Evolutionary conservation across 331 rosid species (phyloP).

Genomic region (Malus hybrid): DNA sequence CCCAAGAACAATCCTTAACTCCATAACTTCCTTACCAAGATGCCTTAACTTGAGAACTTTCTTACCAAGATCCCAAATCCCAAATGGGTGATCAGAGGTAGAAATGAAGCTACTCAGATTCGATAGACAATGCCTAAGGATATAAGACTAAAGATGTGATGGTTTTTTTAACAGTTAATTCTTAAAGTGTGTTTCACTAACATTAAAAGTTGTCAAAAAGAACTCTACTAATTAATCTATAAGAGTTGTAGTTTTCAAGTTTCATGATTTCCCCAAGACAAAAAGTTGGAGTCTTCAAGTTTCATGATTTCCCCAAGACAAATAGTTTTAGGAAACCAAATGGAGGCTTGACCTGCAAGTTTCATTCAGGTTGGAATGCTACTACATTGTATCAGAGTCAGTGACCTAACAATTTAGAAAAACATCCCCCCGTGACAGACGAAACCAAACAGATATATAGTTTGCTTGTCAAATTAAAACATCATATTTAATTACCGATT

Average conservation of each 20-base stretch:
- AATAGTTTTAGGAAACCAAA: neutral
- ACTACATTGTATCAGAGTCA: slow-evolving; percentile 7
- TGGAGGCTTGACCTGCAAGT: neutral
- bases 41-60: too few relatives aligned
- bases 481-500: slow-evolving; percentile 9
- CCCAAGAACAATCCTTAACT: too few relatives aligned
- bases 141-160: too few relatives aligned
- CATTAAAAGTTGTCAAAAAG: too few relatives aligned
- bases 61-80: too few relatives aligned
- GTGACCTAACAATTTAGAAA: slow-evolving; percentile 3
- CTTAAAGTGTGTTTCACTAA: too few relatives aligned
- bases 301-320: neutral
- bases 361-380: neutral
- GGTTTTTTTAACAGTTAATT: too few relatives aligned
- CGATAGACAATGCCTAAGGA: too few relatives aligned
- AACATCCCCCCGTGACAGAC: slow-evolving; percentile 10
- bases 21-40: too few relatives aligned
- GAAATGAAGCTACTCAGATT: too few relatives aligned
- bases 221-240: too few relatives aligned
- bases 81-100: too few relatives aligned
- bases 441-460: slow-evolving; percentile 14
- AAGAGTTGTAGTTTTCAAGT: neutral
- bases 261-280: neutral
- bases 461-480: slow-evolving; percentile 31
- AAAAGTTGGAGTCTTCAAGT: neutral